Conservation (phyloP, 768 basidiomycete species). For the Amanita thiersii region DNA sequence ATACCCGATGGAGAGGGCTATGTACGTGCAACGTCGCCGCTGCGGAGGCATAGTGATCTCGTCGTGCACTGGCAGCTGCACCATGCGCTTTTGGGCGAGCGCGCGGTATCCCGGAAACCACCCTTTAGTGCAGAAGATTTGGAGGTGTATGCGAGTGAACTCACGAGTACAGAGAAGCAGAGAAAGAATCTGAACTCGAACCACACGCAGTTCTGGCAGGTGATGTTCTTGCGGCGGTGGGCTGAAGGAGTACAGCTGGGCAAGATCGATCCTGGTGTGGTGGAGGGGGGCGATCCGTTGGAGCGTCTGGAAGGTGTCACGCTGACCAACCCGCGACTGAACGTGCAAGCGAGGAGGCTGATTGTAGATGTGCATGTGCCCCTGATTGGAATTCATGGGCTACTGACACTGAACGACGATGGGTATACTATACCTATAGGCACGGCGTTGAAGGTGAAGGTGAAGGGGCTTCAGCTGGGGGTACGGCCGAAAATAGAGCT, state of each 20-base stretch:
- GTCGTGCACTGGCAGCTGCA: constrained; percentile 94
- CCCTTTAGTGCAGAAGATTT: constrained; percentile 42
- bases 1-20: constrained; percentile 76
- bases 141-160: constrained; percentile 28
- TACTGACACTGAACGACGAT: constrained; percentile 1
- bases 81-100: constrained; percentile 44
- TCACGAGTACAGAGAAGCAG: constrained; percentile 19
- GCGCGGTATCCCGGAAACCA: constrained; percentile 20
- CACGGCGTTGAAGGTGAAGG: constrained; percentile 14
- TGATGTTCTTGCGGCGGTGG: constrained; percentile 30
- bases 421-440: neutral
- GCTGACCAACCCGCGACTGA: constrained; percentile 8
- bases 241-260: constrained; percentile 20
- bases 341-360: constrained; percentile 8
- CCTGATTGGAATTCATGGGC: constrained; percentile 15
- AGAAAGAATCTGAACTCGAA: constrained; percentile 9
- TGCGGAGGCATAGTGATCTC: constrained; percentile 80
- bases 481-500: constrained; percentile 17
- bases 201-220: constrained; percentile 26
- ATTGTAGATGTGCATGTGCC: constrained; percentile 16
- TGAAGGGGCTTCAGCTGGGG: constrained; percentile 21
- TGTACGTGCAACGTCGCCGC: constrained; percentile 73
- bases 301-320: constrained; percentile 17
- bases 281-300: constrained; percentile 16
- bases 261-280: constrained; percentile 9